Base-by-base conservation (phyloP, 148 eudicot species). In the Limonium bicolor region DNA sequence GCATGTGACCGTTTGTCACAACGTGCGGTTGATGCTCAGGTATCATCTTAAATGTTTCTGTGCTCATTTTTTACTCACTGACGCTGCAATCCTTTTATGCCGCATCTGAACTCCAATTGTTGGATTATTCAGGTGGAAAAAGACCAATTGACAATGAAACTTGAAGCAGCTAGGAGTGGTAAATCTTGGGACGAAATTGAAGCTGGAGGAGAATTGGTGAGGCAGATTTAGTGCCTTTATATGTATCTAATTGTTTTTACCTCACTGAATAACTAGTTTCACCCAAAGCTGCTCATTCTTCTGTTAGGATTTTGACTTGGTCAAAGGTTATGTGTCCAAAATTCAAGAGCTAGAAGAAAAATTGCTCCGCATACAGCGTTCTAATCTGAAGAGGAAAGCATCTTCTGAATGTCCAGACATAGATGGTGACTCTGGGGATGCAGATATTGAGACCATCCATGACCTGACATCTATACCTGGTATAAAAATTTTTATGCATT, bases 11-110 rank as follows among this genome's bases (percentile, higher is more conserved):
- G 73, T 63, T 54, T 90, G 28, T 50, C 76, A 1, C 85, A 82
- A 31, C 80, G 77, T 42, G 88, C 94, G 56, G 56, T 80, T 26
- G 88, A 90, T 34, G 99, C 99, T 63, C 99, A 90, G 88, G 99
- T 90, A 17, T 50, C 52, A 58, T 5, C 31, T 3, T 26, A 51
- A 12, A 22, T 19, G n/a, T 10, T 7, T 20, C 21, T 9, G 17
- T 24, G 1, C 3, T 19, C 2, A 20, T 32, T 16, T 20, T 9
- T 27, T 34, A 16, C 7, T 23, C 11, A 11, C 20, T 27, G 17
- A 43, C 11, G 11, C 8, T 24, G 29, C n/a, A n/a, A n/a, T n/a
- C n/a, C n/a, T n/a, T n/a, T 25, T 11, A 43, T 43, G 15, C 27
- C 43, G 22, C 13, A 17, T 18, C 1, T 59, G 31, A 47, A n/a